Evolutionary conservation across 2,329 filamentous ascomycete species (phyloP).

Genomic region (Metarhizium guizhouense): DNA sequence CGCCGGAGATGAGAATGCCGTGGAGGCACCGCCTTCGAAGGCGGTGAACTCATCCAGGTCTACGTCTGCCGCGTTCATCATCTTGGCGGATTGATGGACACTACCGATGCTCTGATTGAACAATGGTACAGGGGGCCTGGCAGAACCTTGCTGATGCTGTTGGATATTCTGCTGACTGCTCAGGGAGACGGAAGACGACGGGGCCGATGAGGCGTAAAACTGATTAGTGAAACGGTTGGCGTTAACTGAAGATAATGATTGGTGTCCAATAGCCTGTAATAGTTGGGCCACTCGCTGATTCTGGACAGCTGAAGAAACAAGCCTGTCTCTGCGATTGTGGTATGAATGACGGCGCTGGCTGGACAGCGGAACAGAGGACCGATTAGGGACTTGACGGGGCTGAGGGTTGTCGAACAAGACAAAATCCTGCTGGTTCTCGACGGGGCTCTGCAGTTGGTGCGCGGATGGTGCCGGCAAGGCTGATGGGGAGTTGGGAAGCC

Average conservation of each 20-base stretch:
- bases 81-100: constrained; percentile 35
- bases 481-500: constrained; percentile 62
- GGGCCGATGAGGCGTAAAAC: constrained; percentile 61
- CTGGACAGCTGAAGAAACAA: constrained; percentile 32
- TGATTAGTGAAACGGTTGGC: constrained; percentile 49
- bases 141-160: constrained; percentile 17
- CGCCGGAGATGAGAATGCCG: constrained; percentile 46
- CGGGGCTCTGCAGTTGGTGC: constrained; percentile 45
- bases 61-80: constrained; percentile 45
- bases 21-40: constrained; percentile 43
- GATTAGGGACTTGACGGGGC: constrained; percentile 28
- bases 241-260: constrained; percentile 44
- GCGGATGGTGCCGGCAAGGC: constrained; percentile 55
- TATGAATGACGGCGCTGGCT: constrained; percentile 37
- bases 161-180: constrained; percentile 37
- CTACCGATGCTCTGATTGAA: constrained; percentile 54
- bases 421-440: constrained; percentile 58
- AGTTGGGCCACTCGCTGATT: constrained; percentile 52
- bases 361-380: constrained; percentile 28
- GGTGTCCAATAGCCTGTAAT: constrained; percentile 48
- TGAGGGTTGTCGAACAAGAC: constrained; percentile 59
- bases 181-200: constrained; percentile 49
- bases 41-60: constrained; percentile 49
- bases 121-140: constrained; percentile 62
- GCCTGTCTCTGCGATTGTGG: constrained; percentile 35